Percentiles rank a stretch among this genome's conserved stretches.
These are phyloP conservation scores for Beauveria sp. DNA, from an alignment of 2,329 filamentous ascomycete species.

Conservation along the genomic window DNA sequence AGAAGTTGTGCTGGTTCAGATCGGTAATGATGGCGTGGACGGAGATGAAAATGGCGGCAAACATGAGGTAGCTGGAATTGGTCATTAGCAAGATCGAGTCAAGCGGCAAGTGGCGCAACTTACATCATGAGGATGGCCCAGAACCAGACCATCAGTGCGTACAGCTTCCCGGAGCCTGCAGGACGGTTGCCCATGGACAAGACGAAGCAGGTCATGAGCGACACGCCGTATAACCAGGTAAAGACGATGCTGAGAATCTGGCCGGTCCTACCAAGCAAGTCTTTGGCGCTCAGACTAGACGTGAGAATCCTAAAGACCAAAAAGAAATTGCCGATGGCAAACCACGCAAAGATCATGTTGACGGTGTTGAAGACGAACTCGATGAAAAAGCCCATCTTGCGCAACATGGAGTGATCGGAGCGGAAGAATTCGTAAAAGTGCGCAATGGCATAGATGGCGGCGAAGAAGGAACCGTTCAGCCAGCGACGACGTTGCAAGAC, in stretches of 20 bases:
- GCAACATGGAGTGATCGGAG: conserved; percentile 77
- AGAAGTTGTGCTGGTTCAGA: conserved; percentile 55
- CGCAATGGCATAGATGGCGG: conserved; percentile 86
- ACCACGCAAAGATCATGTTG: conserved; percentile 99
- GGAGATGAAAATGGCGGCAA: conserved; percentile 90
- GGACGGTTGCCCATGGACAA: conserved; percentile 90
- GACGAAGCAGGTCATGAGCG: conserved; percentile 90
- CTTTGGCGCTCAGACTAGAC: conserved; percentile 62
- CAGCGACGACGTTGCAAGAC: conserved; percentile 93
- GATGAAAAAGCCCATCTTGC: conserved; percentile 83
- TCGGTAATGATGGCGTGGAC: conserved; percentile 76
- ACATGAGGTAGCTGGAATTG: conserved; percentile 67
- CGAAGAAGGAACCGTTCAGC: conserved; percentile 98
- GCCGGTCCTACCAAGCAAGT: conserved; percentile 69
- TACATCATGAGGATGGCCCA: conserved; percentile 93
- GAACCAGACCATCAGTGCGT: conserved; percentile 97
- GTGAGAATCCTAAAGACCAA: conserved; percentile 96
- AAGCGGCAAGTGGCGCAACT: conserved; percentile 25
- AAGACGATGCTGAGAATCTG: conserved; percentile 81
- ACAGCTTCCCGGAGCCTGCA: conserved; percentile 86
- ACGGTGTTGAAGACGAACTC: conserved; percentile 93
- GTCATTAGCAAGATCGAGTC: conserved; percentile 16
- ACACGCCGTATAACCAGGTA: conserved; percentile 91
- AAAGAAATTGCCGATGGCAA: conserved; percentile 98
- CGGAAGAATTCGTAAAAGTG: conserved; percentile 97